Percentiles rank a stretch among this genome's conserved stretches.
Conservation (phyloP, 2,329 filamentous ascomycete genomes). For the Dactylonectria macrodidyma region DNA sequence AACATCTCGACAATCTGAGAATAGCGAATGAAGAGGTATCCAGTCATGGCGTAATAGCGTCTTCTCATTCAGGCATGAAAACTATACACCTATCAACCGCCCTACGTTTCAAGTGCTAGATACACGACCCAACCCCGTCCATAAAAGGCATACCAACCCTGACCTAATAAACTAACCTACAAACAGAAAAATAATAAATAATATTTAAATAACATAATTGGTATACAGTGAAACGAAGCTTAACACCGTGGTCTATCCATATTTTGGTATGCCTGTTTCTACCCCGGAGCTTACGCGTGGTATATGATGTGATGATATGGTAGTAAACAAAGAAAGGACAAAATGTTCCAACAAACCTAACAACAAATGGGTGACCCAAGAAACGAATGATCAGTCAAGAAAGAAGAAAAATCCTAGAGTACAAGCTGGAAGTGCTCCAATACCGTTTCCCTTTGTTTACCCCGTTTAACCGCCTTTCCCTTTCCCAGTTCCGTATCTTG, state of each 20-base stretch:
- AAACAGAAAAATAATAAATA: constrained; percentile 9
- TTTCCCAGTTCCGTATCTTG: constrained; percentile 27
- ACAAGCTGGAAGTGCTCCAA: constrained; percentile 31
- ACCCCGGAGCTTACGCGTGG: constrained; percentile 48
- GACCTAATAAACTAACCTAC: constrained; percentile 9
- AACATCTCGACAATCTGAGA: no score
- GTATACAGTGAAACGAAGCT: constrained; percentile 33
- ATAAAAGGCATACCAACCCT: constrained; percentile 1
- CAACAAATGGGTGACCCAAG: constrained; percentile 20
- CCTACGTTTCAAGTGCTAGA: constrained; percentile 1
- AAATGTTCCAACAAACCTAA: constrained; percentile 28
- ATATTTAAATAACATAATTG: constrained; percentile 24
- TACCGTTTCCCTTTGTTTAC: constrained; percentile 27
- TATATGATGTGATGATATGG: constrained; percentile 43
- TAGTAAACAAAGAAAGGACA: constrained; percentile 34
- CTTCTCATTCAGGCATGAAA: not conserved
- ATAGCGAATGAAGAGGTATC: not conserved
- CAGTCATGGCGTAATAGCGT: not conserved
- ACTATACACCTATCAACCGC: not conserved
- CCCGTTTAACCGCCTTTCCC: constrained; percentile 21
- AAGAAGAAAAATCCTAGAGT: constrained; percentile 37
- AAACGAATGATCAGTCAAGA: constrained; percentile 32
- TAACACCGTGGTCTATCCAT: constrained; percentile 48
- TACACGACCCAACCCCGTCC: not conserved
- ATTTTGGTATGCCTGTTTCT: constrained; percentile 50